Conservation (phyloP, 257 asterid genomes). For the Solanum peruvianum region DNA sequence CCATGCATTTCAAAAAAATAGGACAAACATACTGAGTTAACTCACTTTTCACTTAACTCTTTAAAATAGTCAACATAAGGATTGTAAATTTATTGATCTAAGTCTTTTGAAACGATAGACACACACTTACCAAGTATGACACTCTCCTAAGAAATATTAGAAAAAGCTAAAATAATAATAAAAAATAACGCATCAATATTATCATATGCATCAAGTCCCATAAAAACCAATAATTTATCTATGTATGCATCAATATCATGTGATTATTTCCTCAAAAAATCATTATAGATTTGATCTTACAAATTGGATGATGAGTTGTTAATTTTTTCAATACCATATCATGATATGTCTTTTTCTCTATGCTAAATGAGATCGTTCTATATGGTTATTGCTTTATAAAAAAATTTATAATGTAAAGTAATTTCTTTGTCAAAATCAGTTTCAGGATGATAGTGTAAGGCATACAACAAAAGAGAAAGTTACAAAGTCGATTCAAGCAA, state of each 20-base stretch:
- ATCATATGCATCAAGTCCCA: slow-evolving; percentile 26
- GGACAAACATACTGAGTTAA: neutral
- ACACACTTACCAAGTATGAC: slow-evolving; percentile 6
- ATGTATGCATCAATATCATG: slow-evolving; percentile 24
- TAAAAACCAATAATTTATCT: slow-evolving; percentile 15
- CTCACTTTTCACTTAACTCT: neutral
- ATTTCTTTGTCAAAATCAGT: neutral
- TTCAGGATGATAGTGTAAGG: neutral
- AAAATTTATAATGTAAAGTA: too few species aligned
- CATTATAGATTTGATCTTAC: slow-evolving; percentile 11
- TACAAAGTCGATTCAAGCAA: neutral
- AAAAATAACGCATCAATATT: slow-evolving; percentile 3
- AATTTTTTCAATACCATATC: too few species aligned
- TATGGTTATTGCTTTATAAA: too few species aligned
- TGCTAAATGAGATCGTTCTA: too few species aligned
- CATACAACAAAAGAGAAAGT: neutral
- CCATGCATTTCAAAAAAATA: slow-evolving; percentile 32
- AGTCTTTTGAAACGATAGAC: slow-evolving; percentile 5
- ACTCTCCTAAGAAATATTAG: slow-evolving; percentile 25
- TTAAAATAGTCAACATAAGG: neutral
- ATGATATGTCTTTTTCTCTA: too few species aligned
- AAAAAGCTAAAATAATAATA: slow-evolving; percentile 12
- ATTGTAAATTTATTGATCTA: slow-evolving; percentile 4
- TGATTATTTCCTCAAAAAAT: slow-evolving; percentile 5
- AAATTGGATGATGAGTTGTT: slow-evolving; percentile 5